Evolutionary conservation across 176 grass and related monocot genomes (phyloP), one percentile per base, ranked within the genome.

Genomic region (Poa annua): DNA sequence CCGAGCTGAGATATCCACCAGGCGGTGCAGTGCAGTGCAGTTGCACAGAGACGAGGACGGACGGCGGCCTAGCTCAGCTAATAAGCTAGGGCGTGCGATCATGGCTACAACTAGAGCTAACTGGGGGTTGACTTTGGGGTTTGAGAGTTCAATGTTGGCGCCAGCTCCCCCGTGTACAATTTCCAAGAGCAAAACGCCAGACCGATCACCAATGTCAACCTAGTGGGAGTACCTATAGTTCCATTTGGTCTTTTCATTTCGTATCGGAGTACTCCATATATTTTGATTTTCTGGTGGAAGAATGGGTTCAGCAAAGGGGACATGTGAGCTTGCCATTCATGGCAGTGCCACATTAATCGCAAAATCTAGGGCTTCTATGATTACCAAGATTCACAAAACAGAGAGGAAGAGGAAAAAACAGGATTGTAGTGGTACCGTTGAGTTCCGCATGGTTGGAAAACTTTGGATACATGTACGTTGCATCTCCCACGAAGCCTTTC

Each of bases 11-110:
- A 64, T 64, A 17, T 8, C 26, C 16, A 6, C 26, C 55, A 11
- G 21, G 75, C 20, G 12, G 34, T 73, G 74, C 55, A 29, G 76
- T 73, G 74, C 55, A 29, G 76, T 62, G 59, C 59, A 61, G 56
- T 21, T 29, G 59, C 38, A 42, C 41, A 42, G 29, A 29, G 29
- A 35, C 51, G 29, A 11, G 14, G 56, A n/a, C 71, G 14, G 56
- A n/a, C 71, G 70, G 70, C 71, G 70, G 70, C 70, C 70, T 49
- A 73, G 70, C 45, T 74, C 48, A 73, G 39, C 36, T 67, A 66
- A 11, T 49, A 14, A 66, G 16, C 32, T 66, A 50, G 16, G 16
- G 64, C 8, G 63, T 65, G 26, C 62, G 62, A 14, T 9, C 6
- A 42, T 47, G 57, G 3, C 33, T 66, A 2, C 20, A 5, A 20